Evolutionary conservation across 352 stramenopile species (phyloP), one percentile per base, ranked within the genome.

Genomic region (Pythium dissimile): DNA sequence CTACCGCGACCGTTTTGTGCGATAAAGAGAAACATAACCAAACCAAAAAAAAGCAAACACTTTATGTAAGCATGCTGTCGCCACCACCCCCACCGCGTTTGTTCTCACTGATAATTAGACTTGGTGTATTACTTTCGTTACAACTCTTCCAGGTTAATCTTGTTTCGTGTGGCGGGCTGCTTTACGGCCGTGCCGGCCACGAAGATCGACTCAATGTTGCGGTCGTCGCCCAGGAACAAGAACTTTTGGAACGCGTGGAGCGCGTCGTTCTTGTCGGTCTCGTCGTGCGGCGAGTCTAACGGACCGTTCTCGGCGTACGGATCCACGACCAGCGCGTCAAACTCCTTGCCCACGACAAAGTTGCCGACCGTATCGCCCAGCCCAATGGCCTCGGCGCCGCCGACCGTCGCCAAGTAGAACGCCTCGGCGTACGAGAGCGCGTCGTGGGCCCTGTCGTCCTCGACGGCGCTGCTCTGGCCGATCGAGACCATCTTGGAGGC

Each of bases 341-440:
- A 96, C 46, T 92, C 72, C 54, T 97, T 97, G 37, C 88, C 92
- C 18, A 74, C 62, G 37, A 69, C 45, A 57, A 98, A 97, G 59
- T 96, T 96, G 59, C 93, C 93, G 0, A 98, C 66, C 7, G 66
- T 81, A 32, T 96, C 73, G 1, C 75, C 69, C 16, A 97, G 71
- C 5, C 80, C 84, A 1, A 97, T 66, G 0, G 75, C 77, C 31
- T 93, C 69, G 3, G 90, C 93, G 35, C 90, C 85, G 5, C 92
- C 93, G 10, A 94, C 54, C 3, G 92, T 98, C 8, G 92, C 92
- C 21, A 98, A 66, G 53, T 95, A 82, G 59, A 98, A 97, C 5
- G 84, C 91, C 64, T 97, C 86, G 10, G 73, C 80, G 44, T 80
- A 92, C 9, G 75, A 77, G 24, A 94, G 73, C 3, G 68, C 54